phyloP scores from a whole-genome alignment of 371 early-diverging fungal species.

The Fennellomyces sp. region DNA sequence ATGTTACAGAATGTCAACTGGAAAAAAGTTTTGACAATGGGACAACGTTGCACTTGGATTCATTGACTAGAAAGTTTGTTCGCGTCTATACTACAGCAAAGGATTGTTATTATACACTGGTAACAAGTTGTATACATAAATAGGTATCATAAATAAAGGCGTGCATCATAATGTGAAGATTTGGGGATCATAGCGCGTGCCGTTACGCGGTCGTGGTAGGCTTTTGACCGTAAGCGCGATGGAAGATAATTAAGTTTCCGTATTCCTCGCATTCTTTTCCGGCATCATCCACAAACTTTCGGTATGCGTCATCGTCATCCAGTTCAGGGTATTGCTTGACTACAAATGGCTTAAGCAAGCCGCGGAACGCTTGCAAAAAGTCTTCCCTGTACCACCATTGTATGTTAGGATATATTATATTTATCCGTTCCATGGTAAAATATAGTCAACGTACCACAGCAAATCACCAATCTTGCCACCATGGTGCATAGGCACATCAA shows the following conservation, averaged over 20 bases:
- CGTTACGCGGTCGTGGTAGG: not conserved
- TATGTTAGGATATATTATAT: too few species aligned
- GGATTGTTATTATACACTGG: too few species aligned
- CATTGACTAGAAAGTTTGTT: too few species aligned
- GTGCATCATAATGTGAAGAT: too few species aligned
- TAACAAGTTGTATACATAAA: too few species aligned
- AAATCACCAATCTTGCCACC: conserved; percentile 15
- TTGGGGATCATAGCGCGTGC: too few species aligned
- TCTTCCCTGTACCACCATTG: conserved; percentile 10
- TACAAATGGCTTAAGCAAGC: not conserved
- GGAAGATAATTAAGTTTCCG: not conserved
- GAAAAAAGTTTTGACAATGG: too few species aligned
- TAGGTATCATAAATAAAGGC: too few species aligned
- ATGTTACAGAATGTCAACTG: too few species aligned
- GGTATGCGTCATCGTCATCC: not conserved
- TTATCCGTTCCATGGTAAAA: too few species aligned
- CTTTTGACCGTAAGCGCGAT: conserved; percentile 4
- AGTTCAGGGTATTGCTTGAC: conserved; percentile 2
- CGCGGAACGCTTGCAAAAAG: not conserved
- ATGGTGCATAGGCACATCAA: conserved; percentile 20
- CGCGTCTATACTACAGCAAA: too few species aligned
- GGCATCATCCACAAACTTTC: not conserved
- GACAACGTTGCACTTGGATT: too few species aligned
- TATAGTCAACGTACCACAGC: conserved; percentile 10
- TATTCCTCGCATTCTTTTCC: conserved; percentile 6